phyloP scores from a whole-genome alignment of 805 yeast genomes.

The Komagataella phaffii region DNA sequence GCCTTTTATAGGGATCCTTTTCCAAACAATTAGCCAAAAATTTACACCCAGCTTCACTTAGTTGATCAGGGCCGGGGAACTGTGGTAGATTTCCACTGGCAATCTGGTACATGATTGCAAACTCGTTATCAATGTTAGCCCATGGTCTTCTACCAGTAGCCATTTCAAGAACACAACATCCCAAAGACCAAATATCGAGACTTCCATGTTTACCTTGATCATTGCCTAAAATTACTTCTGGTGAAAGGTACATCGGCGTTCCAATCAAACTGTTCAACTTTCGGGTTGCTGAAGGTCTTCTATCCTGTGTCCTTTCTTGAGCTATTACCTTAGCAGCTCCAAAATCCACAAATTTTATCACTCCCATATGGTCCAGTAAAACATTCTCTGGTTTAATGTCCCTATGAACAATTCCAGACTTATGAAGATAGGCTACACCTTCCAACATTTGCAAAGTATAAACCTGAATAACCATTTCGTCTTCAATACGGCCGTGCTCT shows the following conservation, averaged over 20 bases:
- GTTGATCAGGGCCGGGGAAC: slow-evolving; percentile 66
- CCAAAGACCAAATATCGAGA: slow-evolving; percentile 90
- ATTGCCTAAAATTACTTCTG: slow-evolving; percentile 83
- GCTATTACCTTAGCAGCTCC: slow-evolving; percentile 93
- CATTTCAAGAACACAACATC: slow-evolving; percentile 94
- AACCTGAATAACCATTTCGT: slow-evolving; percentile 83
- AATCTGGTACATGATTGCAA: slow-evolving; percentile 97
- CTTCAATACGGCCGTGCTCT: slow-evolving; percentile 90
- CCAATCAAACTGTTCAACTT: slow-evolving; percentile 55
- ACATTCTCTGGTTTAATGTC: slow-evolving; percentile 95
- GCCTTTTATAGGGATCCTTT: slow-evolving; percentile 69
- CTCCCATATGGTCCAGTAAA: slow-evolving; percentile 79
- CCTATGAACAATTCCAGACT: slow-evolving; percentile 90
- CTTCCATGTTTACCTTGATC: slow-evolving; percentile 47
- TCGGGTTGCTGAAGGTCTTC: slow-evolving; percentile 8
- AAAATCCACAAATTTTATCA: slow-evolving; percentile 90
- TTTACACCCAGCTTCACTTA: slow-evolving; percentile 57
- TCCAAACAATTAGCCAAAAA: slow-evolving; percentile 69
- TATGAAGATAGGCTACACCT: slow-evolving; percentile 89
- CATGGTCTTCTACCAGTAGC: slow-evolving; percentile 94
- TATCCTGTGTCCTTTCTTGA: slow-evolving; percentile 31
- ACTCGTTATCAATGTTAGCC: slow-evolving; percentile 92
- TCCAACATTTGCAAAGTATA: slow-evolving; percentile 88
- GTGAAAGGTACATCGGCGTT: slow-evolving; percentile 99
- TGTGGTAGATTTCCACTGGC: slow-evolving; percentile 91